Evolutionary conservation across 2,329 filamentous ascomycete species (phyloP), one percentile per base, ranked within the genome.

Genomic region (Chrysosporium queenslandicum): DNA sequence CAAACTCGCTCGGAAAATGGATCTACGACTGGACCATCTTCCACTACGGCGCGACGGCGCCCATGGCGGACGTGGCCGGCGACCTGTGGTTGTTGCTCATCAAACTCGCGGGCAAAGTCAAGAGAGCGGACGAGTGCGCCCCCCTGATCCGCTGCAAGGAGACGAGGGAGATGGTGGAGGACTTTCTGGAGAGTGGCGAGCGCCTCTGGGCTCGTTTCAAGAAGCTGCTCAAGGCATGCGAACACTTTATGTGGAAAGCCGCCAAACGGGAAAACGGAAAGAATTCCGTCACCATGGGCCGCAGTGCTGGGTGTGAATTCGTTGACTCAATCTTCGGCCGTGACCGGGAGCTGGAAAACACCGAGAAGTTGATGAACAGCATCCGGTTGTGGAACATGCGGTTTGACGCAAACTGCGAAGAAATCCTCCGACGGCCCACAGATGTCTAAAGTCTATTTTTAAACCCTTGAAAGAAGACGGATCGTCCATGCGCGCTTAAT

Each of bases 21-120:
- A 94, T 98, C 65, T 98, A 95, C 71, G 92, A 97, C 77, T 98
- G 92, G 92, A 96, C 92, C 16, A 87, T 96, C 58, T 95, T 87
- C 74, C 83, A 85, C 67, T 83, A 94, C 60, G 87, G 87, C 34
- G 80, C 88, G 12, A 80, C 80, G 37, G 88, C 86, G 9, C 87
- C 89, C 47, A 87, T 96, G 64, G 81, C 89, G 50, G 89, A 96
- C 59, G 83, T 94, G 70, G 90, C 92, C 2, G 92, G 91, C 60
- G 90, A 97, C 64, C 77, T 98, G 51, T 98, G 92, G 92, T 79
- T 97, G 21, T 78, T 96, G 46, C 79, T 97, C 54, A 97, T 97
- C 68, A 87, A 96, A 70, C 77, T 97, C 42, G 86, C 89, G 12
- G 89, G 88, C 66, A 96, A 97, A 74, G 80, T 96, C 69, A 95